These are phyloP conservation scores for Pelargonium nanum DNA, from an alignment of 345 rosid genomes.

Conservation along the genomic window DNA sequence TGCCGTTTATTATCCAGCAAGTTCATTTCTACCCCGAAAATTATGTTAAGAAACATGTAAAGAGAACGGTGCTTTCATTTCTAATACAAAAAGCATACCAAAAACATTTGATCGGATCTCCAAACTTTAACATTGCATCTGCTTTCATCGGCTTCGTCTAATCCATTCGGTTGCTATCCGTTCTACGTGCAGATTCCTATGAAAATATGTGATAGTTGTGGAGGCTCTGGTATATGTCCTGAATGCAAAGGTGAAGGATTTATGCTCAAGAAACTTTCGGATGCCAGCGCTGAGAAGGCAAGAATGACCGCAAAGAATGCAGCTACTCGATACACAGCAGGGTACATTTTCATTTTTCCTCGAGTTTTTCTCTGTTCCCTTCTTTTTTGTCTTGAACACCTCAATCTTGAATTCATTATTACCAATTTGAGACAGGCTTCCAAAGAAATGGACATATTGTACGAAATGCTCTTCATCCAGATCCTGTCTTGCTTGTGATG, in stretches of 20 bases:
- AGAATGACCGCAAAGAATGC: constrained; percentile 65
- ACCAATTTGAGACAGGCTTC: constrained; percentile 46
- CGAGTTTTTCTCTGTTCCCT: too few species aligned
- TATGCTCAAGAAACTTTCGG: constrained; percentile 64
- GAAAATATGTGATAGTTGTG: constrained; percentile 62
- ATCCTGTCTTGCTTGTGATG: constrained; percentile 59
- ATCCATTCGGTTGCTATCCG: neutral
- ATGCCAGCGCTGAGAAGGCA: constrained; percentile 63
- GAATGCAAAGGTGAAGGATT: constrained; percentile 93
- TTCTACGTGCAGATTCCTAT: constrained; percentile 37
- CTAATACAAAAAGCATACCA: neutral
- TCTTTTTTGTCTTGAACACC: too few species aligned
- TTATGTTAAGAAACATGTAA: too few species aligned
- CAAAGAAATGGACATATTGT: constrained; percentile 98
- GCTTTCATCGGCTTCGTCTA: neutral
- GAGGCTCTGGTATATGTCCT: constrained; percentile 74
- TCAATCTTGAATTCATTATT: neutral
- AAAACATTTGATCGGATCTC: neutral
- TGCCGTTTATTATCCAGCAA: too few species aligned
- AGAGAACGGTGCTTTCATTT: too few species aligned
- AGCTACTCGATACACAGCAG: constrained; percentile 95
- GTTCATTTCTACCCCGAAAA: too few species aligned
- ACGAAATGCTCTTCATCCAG: constrained; percentile 78
- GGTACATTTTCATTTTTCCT: too few species aligned
- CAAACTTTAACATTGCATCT: neutral